Percentiles rank a stretch among this genome's conserved stretches.
phyloP scores from a whole-genome alignment of 2,329 filamentous ascomycete genomes.

The Penicillium sp. region DNA sequence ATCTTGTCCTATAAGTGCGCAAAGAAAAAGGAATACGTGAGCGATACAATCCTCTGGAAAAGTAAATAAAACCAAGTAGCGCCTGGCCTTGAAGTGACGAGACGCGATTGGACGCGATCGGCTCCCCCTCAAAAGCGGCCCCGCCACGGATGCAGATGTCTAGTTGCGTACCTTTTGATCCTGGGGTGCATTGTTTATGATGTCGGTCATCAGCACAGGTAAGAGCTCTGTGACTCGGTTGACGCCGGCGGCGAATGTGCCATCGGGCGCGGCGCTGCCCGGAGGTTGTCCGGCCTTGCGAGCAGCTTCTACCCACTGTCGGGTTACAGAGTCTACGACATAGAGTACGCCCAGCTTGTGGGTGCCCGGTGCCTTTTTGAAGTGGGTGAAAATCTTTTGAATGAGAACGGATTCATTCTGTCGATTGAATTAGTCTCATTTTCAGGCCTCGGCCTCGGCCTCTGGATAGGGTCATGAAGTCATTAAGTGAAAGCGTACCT shows the following conservation, averaged over 20 bases:
- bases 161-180: conserved; percentile 90
- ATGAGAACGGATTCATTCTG: conserved; percentile 93
- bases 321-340: conserved; percentile 99
- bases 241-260: conserved; percentile 90
- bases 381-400: conserved; percentile 93
- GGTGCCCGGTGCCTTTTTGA: conserved; percentile 88
- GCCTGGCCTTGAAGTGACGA: neutral
- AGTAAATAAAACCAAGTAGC: neutral
- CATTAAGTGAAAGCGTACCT: conserved; percentile 55
- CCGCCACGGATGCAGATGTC: conserved; percentile 30
- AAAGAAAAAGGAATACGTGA: conserved; percentile 48
- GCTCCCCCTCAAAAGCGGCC: conserved; percentile 7
- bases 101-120: neutral
- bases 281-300: conserved; percentile 78
- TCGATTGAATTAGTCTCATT: conserved; percentile 24
- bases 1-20: conserved; percentile 79
- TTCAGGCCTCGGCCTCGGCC: too few relatives aligned
- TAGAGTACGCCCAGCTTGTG: conserved; percentile 99
- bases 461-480: neutral
- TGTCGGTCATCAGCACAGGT: conserved; percentile 91
- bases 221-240: conserved; percentile 95
- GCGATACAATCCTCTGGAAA: conserved; percentile 39
- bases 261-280: conserved; percentile 75
- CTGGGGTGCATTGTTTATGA: conserved; percentile 77
- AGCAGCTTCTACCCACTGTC: conserved; percentile 96